phyloP scores from a whole-genome alignment of 2,329 filamentous ascomycete genomes.

The Trichoderma sp. region DNA sequence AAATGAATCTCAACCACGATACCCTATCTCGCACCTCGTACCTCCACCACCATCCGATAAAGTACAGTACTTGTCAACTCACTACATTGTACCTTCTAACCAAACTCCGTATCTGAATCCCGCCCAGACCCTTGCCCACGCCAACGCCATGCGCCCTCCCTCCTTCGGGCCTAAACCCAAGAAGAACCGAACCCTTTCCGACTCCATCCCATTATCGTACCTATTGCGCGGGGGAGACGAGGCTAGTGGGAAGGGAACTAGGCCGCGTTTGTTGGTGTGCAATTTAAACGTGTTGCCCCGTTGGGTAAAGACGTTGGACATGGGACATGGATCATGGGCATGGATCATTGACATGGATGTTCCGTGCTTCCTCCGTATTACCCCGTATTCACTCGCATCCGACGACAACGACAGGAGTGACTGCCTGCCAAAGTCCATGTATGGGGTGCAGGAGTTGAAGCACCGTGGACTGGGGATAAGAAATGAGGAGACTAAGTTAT shows the following conservation, averaged over 20 bases:
- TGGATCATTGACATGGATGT: background rate
- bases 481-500: too few species aligned
- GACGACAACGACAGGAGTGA: background rate
- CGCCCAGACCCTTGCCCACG: constrained; percentile 10
- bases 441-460: background rate
- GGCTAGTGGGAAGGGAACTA: background rate
- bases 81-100: too few species aligned
- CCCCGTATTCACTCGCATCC: constrained; percentile 22
- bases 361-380: background rate
- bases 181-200: too few species aligned
- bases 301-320: too few species aligned
- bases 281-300: too few species aligned
- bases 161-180: constrained; percentile 20
- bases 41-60: too few species aligned
- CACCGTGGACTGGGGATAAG: too few species aligned
- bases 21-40: too few species aligned
- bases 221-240: constrained; percentile 14
- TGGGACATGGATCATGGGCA: too few species aligned
- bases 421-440: background rate
- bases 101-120: too few species aligned
- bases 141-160: constrained; percentile 2
- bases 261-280: constrained; percentile 9
- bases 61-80: too few species aligned
- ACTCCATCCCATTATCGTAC: background rate
- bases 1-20: background rate